Percentiles rank a stretch among this genome's conserved stretches.
Evolutionary conservation across 1,284 basidiomycete species (phyloP).

Genomic region (Mycosarcoma maydis): DNA sequence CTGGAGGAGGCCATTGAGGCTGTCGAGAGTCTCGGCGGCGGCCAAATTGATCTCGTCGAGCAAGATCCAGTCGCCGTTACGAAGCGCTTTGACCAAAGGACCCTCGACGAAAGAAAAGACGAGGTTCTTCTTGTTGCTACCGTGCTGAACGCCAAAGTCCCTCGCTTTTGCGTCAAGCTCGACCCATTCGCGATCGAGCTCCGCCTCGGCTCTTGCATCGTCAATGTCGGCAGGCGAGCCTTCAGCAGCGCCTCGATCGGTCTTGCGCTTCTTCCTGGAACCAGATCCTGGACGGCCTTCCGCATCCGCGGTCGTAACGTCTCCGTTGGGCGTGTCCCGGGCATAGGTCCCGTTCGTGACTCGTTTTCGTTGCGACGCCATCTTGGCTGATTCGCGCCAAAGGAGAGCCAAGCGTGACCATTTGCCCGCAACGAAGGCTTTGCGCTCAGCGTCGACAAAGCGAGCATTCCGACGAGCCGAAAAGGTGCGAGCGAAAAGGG

Average conservation of each 20-base stretch:
- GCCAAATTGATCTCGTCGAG: constrained; percentile 97
- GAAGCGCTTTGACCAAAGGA: constrained; percentile 89
- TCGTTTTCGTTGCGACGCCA: constrained; percentile 68
- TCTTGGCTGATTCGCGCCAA: constrained; percentile 81
- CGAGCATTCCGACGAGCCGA: constrained; percentile 88
- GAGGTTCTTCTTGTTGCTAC: constrained; percentile 54
- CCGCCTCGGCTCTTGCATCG: constrained; percentile 41
- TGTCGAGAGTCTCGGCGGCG: constrained; percentile 92
- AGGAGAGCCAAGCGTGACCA: constrained; percentile 86
- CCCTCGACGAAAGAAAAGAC: constrained; percentile 93
- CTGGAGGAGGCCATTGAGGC: constrained; percentile 85
- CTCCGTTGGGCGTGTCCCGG: constrained; percentile 2
- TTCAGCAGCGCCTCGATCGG: constrained; percentile 36
- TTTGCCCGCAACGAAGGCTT: constrained; percentile 81
- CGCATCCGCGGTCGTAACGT: constrained; percentile 9
- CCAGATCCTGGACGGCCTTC: constrained; percentile 15
- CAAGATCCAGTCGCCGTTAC: constrained; percentile 91
- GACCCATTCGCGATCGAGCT: constrained; percentile 53
- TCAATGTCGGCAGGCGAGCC: constrained; percentile 39
- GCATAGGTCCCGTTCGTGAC: constrained; percentile 69
- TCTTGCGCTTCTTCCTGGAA: constrained; percentile 64
- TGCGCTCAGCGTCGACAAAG: constrained; percentile 84
- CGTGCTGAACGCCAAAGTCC: constrained; percentile 75
- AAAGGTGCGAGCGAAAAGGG: constrained; percentile 87
- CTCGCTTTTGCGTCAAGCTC: constrained; percentile 77